These are phyloP conservation scores for Furcasterigmium furcatum DNA, from an alignment of 2,329 filamentous ascomycete genomes.

Conservation along the genomic window DNA sequence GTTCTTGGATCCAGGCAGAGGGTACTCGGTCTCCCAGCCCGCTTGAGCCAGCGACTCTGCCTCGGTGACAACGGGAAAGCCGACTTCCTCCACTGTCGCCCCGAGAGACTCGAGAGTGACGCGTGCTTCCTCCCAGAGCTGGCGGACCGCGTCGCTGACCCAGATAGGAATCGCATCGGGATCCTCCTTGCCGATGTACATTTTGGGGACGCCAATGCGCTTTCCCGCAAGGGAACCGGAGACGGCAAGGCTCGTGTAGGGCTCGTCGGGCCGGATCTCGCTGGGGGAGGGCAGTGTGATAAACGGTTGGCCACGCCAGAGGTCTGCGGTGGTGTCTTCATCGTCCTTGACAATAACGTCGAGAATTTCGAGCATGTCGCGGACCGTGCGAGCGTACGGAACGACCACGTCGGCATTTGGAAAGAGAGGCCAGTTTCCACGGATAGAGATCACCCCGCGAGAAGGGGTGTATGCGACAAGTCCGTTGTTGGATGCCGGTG, in stretches of 20 bases:
- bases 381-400: slow-evolving; percentile 46
- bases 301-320: slow-evolving; percentile 49
- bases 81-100: slow-evolving; percentile 31
- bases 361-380: slow-evolving; percentile 46
- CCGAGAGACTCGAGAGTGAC: slow-evolving; percentile 33
- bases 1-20: neutral
- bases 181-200: slow-evolving; percentile 41
- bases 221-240: slow-evolving; percentile 34
- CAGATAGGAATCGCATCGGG: slow-evolving; percentile 12
- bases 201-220: slow-evolving; percentile 44
- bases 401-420: slow-evolving; percentile 53
- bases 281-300: slow-evolving; percentile 32
- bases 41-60: neutral
- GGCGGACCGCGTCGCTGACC: slow-evolving; percentile 13
- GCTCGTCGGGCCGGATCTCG: slow-evolving; percentile 25
- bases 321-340: slow-evolving; percentile 40
- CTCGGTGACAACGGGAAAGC: slow-evolving; percentile 6
- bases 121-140: slow-evolving; percentile 26
- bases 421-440: slow-evolving; percentile 53
- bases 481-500: slow-evolving; percentile 54
- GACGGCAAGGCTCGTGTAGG: slow-evolving; percentile 25
- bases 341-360: slow-evolving; percentile 44
- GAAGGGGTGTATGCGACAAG: slow-evolving; percentile 55
- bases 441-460: slow-evolving; percentile 44
- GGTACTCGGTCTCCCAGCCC: slow-evolving; percentile 1